Conservation (phyloP, 176 grass and related monocot species). For the Carex cristatella region DNA sequence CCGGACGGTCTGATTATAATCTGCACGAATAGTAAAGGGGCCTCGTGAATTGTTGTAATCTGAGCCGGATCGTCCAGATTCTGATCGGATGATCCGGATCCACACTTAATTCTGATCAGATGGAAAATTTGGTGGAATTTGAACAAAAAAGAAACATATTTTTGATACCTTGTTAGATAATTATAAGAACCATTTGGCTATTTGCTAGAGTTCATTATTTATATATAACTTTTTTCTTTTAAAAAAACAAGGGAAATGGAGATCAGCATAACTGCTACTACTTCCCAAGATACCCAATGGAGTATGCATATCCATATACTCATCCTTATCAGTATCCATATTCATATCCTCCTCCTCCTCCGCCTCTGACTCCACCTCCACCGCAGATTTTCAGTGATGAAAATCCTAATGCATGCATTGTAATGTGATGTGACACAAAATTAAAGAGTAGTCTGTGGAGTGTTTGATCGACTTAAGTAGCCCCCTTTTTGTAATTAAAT, state of each 20-base stretch:
- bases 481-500: background rate
- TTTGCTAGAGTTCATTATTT: background rate
- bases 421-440: slow-evolving; percentile 1
- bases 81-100: too few relatives aligned
- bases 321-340: background rate
- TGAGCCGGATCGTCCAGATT: too few relatives aligned
- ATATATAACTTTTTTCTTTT: background rate
- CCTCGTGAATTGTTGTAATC: too few relatives aligned
- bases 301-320: background rate
- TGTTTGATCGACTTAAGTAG: background rate
- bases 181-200: background rate
- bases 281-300: slow-evolving; percentile 9
- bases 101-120: too few relatives aligned
- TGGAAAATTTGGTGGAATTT: background rate
- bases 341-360: background rate
- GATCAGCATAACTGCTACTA: slow-evolving; percentile 13
- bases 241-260: background rate
- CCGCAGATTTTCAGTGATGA: slow-evolving; percentile 24
- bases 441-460: background rate
- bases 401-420: slow-evolving; percentile 23
- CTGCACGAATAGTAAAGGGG: too few relatives aligned
- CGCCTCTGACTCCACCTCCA: background rate
- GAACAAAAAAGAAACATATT: background rate
- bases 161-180: background rate
- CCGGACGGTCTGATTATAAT: too few relatives aligned